Percentiles rank a stretch among this genome's conserved stretches.
Conservation (phyloP, 441 rosid genomes). For the Metrosideros polymorpha region DNA sequence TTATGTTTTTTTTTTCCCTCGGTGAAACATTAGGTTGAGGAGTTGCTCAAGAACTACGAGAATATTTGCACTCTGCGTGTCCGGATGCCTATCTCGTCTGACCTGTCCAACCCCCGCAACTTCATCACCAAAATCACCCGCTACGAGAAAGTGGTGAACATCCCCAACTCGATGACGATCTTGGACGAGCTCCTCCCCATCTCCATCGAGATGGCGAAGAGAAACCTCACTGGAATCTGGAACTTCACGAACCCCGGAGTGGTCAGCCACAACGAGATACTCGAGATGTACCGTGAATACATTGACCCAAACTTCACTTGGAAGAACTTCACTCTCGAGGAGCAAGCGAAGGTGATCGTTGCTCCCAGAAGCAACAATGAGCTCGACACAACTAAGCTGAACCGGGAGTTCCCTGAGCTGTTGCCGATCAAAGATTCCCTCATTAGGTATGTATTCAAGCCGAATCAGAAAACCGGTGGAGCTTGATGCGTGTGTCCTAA, state of each 20-base stretch:
- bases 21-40: conserved; percentile 45
- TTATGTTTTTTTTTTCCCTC: neutral
- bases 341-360: conserved; percentile 80
- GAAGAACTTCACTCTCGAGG: conserved; percentile 81
- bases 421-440: conserved; percentile 77
- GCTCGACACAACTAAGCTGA: conserved; percentile 68
- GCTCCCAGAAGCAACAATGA: conserved; percentile 97
- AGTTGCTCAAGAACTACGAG: conserved; percentile 71
- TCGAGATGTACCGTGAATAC: conserved; percentile 70
- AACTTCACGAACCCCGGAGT: conserved; percentile 89
- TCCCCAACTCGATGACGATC: conserved; percentile 92
- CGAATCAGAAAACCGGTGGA: conserved; percentile 49
- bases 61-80: conserved; percentile 83
- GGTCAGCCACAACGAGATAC: conserved; percentile 83
- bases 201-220: conserved; percentile 89
- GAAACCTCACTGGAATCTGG: conserved; percentile 87
- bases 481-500: neutral
- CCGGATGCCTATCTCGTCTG: conserved; percentile 86
- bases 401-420: conserved; percentile 71
- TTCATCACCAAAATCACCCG: conserved; percentile 82
- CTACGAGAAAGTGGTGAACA: conserved; percentile 79
- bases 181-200: conserved; percentile 82
- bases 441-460: conserved; percentile 54
- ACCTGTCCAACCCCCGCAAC: conserved; percentile 72
- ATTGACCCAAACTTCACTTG: conserved; percentile 59